Base-by-base conservation (phyloP, 306 rosid species). In the Prunus kanzakura region DNA sequence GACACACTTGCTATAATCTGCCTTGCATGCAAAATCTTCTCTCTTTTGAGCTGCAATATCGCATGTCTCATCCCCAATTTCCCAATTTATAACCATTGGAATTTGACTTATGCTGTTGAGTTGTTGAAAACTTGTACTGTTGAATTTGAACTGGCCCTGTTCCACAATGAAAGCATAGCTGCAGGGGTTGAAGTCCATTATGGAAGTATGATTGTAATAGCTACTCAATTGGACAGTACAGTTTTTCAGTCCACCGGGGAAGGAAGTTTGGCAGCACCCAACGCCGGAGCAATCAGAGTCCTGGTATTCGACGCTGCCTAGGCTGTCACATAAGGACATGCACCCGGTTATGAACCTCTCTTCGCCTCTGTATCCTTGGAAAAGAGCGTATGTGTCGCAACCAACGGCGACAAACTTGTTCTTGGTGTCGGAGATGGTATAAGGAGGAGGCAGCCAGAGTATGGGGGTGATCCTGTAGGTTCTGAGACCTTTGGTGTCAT, bases 151-250 rank as follows among this genome's bases (percentile, higher is more conserved):
- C 14, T 43, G 5, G 6, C 27, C 56, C 19, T 61, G 18, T 49
- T 74, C 46, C 0, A 67, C 76, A 35, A 74, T 58, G 64, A 80
- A 80, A 16, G 79, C 79, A 16, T 38, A 74, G 49, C 76, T 50
- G 75, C 83, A 80, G 5, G 73, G 74, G 18, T 80, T 80, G 47
- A 80, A 80, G 29, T 41, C n/a, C 64, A 22, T 65, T 19, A 74
- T 65, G 2, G 0, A 11, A 13, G 32, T 62, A 9, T 71, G 77
- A 30, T 46, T 51, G 2, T 60, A 0, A 41, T 3, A 50, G 56
- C 77, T 71, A 2, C 1, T 0, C 27, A 41, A 45, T 9, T 11
- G 11, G 2, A 70, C 4, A 14, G 27, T 30, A 13, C 27, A 2
- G 41, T 62, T 62, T 27, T 29, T 35, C 25, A 50, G 23, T 62